A percentile compares a stretch with the other conserved stretches of the same genome.
Conservation (phyloP, 2,329 filamentous ascomycete species). For the Clonostachys sp. region DNA sequence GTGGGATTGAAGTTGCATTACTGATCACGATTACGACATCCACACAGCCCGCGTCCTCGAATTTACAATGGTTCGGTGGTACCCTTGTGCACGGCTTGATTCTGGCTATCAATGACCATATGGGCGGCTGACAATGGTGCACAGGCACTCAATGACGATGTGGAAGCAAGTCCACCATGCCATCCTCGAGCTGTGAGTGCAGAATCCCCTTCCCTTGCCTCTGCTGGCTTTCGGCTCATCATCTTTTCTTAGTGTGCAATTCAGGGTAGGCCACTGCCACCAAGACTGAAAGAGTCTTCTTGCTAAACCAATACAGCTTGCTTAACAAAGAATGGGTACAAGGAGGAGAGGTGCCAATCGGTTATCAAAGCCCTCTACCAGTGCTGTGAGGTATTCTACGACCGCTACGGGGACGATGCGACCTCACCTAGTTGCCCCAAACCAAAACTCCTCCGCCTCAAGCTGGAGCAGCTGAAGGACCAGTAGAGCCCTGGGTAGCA, state of each 20-base stretch:
- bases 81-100: no score
- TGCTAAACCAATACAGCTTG: constrained; percentile 57
- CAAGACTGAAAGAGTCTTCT: neutral
- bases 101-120: neutral
- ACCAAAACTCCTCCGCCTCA: constrained; percentile 71
- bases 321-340: constrained; percentile 76
- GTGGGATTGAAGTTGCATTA: no score
- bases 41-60: no score
- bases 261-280: constrained; percentile 3
- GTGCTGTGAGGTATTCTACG: constrained; percentile 88
- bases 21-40: no score
- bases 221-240: neutral
- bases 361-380: constrained; percentile 85
- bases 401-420: constrained; percentile 70
- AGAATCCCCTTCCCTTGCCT: neutral
- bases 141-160: constrained; percentile 6
- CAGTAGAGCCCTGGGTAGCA: constrained; percentile 13
- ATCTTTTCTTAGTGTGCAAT: constrained; percentile 4
- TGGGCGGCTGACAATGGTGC: no score
- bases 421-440: constrained; percentile 83
- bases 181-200: constrained; percentile 5
- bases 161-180: constrained; percentile 6
- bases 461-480: constrained; percentile 70
- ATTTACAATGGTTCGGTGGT: neutral
- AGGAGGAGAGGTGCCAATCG: constrained; percentile 76